These are phyloP conservation scores for Maudiozyma pseudohumilis DNA, from an alignment of 805 yeast species.

Conservation along the genomic window DNA sequence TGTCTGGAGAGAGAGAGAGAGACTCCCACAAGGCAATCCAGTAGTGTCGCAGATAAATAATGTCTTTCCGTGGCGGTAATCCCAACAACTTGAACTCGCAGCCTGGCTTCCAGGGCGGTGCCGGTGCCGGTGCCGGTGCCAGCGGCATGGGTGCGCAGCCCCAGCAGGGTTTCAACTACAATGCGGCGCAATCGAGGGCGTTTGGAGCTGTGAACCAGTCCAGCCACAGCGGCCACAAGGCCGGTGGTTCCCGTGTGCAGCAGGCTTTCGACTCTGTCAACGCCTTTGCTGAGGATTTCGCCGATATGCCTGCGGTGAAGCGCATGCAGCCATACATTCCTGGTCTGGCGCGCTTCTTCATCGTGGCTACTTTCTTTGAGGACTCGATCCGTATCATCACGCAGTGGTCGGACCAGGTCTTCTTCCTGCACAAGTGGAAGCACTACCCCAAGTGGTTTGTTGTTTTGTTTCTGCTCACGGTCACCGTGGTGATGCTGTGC, in stretches of 20 bases:
- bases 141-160: no score
- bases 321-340: slow-evolving; percentile 68
- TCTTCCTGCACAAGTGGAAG: slow-evolving; percentile 70
- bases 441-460: slow-evolving; percentile 73
- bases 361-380: slow-evolving; percentile 89
- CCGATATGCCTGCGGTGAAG: slow-evolving; percentile 39
- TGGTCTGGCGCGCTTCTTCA: slow-evolving; percentile 76
- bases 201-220: not conserved
- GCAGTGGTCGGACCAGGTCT: slow-evolving; percentile 89
- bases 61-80: no score
- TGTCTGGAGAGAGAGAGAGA: no score
- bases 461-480: slow-evolving; percentile 49
- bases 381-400: slow-evolving; percentile 75
- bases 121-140: no score
- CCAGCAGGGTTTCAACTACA: not conserved
- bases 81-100: no score
- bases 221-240: not conserved
- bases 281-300: slow-evolving; percentile 30
- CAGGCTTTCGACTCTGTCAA: not conserved
- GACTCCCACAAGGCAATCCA: no score
- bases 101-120: no score
- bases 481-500: slow-evolving; percentile 58
- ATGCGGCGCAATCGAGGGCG: not conserved
- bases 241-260: not conserved
- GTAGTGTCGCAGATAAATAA: no score